Base-by-base conservation (phyloP, 805 yeast genomes). In the Metschnikowia anglica region DNA sequence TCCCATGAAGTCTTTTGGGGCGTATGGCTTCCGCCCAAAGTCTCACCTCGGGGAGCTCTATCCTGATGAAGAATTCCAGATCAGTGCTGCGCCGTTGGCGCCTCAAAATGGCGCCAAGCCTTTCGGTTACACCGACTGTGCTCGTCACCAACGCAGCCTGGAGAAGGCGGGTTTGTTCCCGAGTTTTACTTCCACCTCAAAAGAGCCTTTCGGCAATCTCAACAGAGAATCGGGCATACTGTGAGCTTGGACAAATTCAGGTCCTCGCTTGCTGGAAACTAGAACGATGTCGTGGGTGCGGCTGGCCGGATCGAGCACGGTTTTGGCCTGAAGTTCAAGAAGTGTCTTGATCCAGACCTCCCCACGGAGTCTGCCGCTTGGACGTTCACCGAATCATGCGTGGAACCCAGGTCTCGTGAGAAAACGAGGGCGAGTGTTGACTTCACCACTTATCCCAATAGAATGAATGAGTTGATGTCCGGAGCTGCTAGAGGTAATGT, bases 111-210 rank as follows among this genome's bases (percentile, higher is more conserved):
- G n/a, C n/a, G n/a, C n/a, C 29, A 7, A 26, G 25, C 32, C 30
- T 8, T 35, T 26, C 12, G 28, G 27, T n/a, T 18, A 18, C 11
- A 7, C 9, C 3, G 21, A 16, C 17, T 23, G 10, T 17, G 32
- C 27, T 12, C 39, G 32, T 13, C 27, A 36, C 39, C 32, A 13
- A 16, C 32, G 26, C 25, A 16, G 19, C 10, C 5, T n/a, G 16
- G 39, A 19, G 7, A 36, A 36, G 12, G 21, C 31, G 20, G 19
- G 13, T 5, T 36, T 26, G 17, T 36, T 25, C 39, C 39, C 3
- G 39, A 36, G 15, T 36, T 36, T 24, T 26, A 36, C n/a, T 36
- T 36, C 12, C 39, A 25, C 13, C 27, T 36, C 25, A 36, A 36
- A 13, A 26, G 17, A 26, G 19, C 39, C n/a, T 36, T 36, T 25